Percentiles rank a stretch among this genome's conserved stretches.
Evolutionary conservation across 2,329 filamentous ascomycete species (phyloP).

Genomic region (Pseudogymnoascus sp.): DNA sequence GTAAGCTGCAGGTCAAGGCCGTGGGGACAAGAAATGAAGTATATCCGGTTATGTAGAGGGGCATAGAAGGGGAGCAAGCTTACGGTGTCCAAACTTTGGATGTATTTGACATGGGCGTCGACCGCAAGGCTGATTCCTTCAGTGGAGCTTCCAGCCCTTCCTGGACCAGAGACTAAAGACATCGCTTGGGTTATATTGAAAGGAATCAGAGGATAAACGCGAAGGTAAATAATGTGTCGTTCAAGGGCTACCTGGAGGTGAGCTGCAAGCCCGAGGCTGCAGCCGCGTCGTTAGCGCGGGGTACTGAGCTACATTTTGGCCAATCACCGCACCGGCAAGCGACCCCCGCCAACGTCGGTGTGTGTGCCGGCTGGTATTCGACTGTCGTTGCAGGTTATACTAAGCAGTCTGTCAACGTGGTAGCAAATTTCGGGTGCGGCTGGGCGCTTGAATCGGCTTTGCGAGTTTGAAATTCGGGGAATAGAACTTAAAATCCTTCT

Average conservation of each 20-base stretch:
- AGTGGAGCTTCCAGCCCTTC: slow-evolving; percentile 22
- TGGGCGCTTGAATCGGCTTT: too few species aligned
- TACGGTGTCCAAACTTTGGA: slow-evolving; percentile 84
- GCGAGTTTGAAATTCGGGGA: too few species aligned
- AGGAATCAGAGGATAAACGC: neutral
- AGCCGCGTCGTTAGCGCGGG: slow-evolving; percentile 7
- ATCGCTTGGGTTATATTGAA: slow-evolving; percentile 16
- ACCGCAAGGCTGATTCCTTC: slow-evolving; percentile 29
- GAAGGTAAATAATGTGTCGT: neutral
- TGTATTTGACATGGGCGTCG: slow-evolving; percentile 73
- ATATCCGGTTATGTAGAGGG: slow-evolving; percentile 17
- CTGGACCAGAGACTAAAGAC: slow-evolving; percentile 29
- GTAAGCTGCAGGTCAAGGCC: slow-evolving; percentile 28
- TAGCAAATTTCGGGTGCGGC: neutral
- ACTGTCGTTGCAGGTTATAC: neutral
- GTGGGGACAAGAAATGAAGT: neutral
- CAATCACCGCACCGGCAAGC: neutral
- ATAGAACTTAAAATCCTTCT: too few species aligned
- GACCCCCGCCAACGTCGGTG: neutral
- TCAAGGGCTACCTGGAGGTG: neutral
- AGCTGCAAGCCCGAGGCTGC: neutral
- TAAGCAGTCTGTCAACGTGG: neutral
- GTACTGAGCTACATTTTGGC: neutral
- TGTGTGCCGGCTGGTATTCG: neutral
- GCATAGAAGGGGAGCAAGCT: slow-evolving; percentile 31